A percentile compares a stretch with the other conserved stretches of the same genome.
Conservation (phyloP, 139 green algal genomes). For the Pleodorina starrii region DNA sequence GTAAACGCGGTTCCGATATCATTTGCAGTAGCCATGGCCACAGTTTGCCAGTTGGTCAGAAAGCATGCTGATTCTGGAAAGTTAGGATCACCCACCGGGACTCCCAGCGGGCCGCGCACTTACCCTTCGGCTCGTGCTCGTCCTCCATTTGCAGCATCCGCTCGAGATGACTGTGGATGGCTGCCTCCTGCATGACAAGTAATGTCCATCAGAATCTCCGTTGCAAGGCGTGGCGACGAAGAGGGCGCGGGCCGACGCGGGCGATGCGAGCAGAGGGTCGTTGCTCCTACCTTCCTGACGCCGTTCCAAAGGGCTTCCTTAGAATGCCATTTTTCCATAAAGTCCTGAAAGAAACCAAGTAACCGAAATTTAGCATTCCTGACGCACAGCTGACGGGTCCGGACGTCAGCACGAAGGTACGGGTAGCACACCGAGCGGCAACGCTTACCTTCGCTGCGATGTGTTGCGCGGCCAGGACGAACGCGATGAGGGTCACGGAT, state of each 20-base stretch:
- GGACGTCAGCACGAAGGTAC: background rate
- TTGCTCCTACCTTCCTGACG: background rate
- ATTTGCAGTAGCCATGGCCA: too few relatives aligned
- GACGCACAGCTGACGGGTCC: background rate
- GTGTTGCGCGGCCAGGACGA: background rate
- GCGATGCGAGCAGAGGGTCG: too few relatives aligned
- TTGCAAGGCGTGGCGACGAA: too few relatives aligned
- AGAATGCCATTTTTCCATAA: background rate
- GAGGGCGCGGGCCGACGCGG: too few relatives aligned
- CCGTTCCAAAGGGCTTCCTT: background rate
- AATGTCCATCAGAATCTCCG: too few relatives aligned
- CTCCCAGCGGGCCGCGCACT: too few relatives aligned
- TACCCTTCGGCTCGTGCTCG: background rate
- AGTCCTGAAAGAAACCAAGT: background rate
- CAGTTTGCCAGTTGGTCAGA: too few relatives aligned
- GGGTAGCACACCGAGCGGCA: too few relatives aligned
- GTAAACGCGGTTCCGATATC: too few relatives aligned
- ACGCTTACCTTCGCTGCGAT: background rate
- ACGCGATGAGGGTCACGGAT: background rate
- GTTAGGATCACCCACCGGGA: too few relatives aligned
- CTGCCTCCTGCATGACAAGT: background rate
- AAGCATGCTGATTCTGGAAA: too few relatives aligned
- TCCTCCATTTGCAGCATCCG: constrained; percentile 25
- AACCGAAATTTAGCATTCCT: background rate
- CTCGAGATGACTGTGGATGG: constrained; percentile 1